phyloP scores from a whole-genome alignment of 1,139 yeast genomes.

The Geotrichum cucujoidarum region DNA sequence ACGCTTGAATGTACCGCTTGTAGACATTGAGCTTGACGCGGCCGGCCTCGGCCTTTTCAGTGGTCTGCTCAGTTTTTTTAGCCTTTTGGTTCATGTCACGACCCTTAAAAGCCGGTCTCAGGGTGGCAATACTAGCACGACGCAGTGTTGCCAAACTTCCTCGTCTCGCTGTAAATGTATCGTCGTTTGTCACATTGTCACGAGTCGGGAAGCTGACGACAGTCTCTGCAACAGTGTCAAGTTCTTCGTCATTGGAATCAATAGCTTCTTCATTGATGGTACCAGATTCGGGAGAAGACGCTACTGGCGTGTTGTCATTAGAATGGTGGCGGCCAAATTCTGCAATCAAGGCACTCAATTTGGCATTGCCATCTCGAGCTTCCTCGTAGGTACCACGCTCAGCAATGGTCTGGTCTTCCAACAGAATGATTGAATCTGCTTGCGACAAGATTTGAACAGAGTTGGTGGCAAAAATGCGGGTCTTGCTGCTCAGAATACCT shows the following conservation, averaged over 20 bases:
- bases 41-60: slow-evolving; percentile 78
- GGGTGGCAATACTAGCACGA: slow-evolving; percentile 62
- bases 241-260: slow-evolving; percentile 2
- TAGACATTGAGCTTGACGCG: slow-evolving; percentile 84
- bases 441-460: slow-evolving; percentile 66
- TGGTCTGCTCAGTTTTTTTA: slow-evolving; percentile 30
- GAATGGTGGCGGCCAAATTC: slow-evolving; percentile 37
- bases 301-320: slow-evolving; percentile 1
- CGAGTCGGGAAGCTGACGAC: too few species aligned
- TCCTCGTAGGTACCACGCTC: slow-evolving; percentile 32
- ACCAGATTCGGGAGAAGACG: slow-evolving; percentile 4
- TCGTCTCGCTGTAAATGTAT: slow-evolving; percentile 16
- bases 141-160: slow-evolving; percentile 47
- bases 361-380: slow-evolving; percentile 28
- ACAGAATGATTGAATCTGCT: slow-evolving; percentile 57
- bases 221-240: not conserved
- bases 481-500: slow-evolving; percentile 67
- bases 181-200: slow-evolving; percentile 6
- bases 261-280: slow-evolving; percentile 6
- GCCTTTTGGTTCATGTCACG: slow-evolving; percentile 33
- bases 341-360: slow-evolving; percentile 30
- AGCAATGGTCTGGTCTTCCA: slow-evolving; percentile 55
- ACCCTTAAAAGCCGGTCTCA: slow-evolving; percentile 39
- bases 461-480: slow-evolving; percentile 76
- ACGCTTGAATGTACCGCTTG: slow-evolving; percentile 71